Evolutionary conservation across 345 rosid species (phyloP).

Genomic region (Brassica rapa): DNA sequence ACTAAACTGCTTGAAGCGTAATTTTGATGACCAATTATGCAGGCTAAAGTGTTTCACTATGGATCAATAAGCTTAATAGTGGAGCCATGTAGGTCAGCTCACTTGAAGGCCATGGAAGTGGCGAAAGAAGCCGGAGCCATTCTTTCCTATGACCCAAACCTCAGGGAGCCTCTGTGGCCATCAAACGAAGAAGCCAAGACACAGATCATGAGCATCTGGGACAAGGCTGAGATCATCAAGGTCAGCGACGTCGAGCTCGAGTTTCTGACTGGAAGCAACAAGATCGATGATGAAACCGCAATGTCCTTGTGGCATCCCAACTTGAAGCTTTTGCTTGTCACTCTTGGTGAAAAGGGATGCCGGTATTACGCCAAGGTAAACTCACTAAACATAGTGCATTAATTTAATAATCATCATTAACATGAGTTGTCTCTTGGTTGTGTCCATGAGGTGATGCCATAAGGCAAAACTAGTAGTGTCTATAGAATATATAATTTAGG

Average conservation of each 20-base stretch:
- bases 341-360: constrained; percentile 65
- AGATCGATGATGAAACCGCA: constrained; percentile 44
- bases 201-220: constrained; percentile 71
- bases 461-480: constrained; percentile 29
- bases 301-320: constrained; percentile 50
- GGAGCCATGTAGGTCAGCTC: constrained; percentile 73
- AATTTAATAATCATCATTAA: neutral
- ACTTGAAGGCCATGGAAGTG: constrained; percentile 60
- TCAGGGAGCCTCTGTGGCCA: constrained; percentile 64
- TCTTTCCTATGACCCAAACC: constrained; percentile 73
- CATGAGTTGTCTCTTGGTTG: constrained; percentile 16
- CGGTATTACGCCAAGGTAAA: constrained; percentile 52
- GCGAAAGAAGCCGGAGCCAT: constrained; percentile 61
- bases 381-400: neutral
- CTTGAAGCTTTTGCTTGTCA: constrained; percentile 63
- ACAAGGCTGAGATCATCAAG: constrained; percentile 67
- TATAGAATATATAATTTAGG: neutral
- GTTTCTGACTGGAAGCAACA: constrained; percentile 50
- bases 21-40: constrained; percentile 16
- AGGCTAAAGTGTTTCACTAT: constrained; percentile 69
- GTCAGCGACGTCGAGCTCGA: constrained; percentile 55
- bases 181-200: constrained; percentile 61
- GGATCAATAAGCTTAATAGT: constrained; percentile 72
- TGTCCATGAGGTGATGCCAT: constrained; percentile 34
- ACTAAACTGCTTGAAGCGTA: neutral